Percentiles rank a stretch among this genome's conserved stretches.
Conservation (phyloP, 371 early-diverging fungal genomes). For the Mucor plumbeus region DNA sequence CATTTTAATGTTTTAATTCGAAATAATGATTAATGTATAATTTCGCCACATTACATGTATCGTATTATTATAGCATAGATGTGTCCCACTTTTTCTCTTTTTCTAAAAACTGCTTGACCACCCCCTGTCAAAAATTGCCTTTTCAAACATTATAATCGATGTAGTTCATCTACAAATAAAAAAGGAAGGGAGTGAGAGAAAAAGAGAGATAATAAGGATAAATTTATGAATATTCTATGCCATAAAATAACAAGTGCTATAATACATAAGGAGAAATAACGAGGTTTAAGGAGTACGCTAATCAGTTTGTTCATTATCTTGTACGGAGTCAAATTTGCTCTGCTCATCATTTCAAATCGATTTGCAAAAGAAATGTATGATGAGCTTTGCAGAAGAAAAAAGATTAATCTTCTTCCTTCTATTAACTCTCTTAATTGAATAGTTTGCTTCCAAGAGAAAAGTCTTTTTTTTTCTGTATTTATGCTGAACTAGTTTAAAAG, state of each 20-base stretch:
- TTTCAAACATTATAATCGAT: background rate
- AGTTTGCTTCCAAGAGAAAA: background rate
- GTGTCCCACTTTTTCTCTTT: background rate
- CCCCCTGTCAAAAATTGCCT: background rate
- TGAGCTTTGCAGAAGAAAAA: background rate
- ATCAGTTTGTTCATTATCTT: background rate
- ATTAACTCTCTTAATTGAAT: background rate
- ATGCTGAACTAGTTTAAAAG: background rate
- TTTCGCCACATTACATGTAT: conserved; percentile 2
- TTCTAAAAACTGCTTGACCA: background rate
- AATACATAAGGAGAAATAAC: background rate
- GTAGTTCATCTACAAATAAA: background rate
- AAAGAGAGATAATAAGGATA: background rate
- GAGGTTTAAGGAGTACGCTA: background rate
- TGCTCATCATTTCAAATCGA: conserved; percentile 9
- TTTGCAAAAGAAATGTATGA: background rate
- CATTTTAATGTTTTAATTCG: background rate
- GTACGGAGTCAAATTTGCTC: background rate
- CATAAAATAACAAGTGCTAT: background rate
- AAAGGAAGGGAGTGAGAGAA: background rate
- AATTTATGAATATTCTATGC: background rate
- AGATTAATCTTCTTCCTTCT: background rate
- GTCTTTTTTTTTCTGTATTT: too few species aligned
- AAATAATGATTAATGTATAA: background rate
- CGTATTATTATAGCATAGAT: background rate